Percentiles rank a stretch among this genome's conserved stretches.
These are phyloP conservation scores for Pilatotrama ljubarskyi DNA, from an alignment of 768 basidiomycete species.

Conservation along the genomic window DNA sequence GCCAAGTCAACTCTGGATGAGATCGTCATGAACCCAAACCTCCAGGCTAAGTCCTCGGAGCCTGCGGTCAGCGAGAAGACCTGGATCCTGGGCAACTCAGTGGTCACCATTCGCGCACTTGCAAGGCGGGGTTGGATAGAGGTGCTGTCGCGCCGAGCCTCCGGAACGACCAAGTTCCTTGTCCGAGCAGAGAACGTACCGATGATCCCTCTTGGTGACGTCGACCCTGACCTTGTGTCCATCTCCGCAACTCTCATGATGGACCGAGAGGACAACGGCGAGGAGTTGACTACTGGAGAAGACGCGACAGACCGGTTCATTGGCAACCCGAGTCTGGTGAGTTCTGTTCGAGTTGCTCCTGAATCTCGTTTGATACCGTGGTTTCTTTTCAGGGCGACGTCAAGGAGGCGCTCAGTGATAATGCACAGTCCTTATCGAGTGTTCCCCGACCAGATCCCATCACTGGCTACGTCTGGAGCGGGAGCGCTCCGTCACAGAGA, in stretches of 20 bases:
- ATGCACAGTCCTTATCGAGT: slow-evolving; percentile 13
- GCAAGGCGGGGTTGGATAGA: slow-evolving; percentile 85
- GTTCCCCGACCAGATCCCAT: slow-evolving; percentile 63
- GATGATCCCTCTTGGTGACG: slow-evolving; percentile 80
- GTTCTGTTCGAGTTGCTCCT: background rate
- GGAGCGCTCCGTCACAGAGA: slow-evolving; percentile 82
- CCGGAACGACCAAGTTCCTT: slow-evolving; percentile 83
- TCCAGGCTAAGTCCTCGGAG: slow-evolving; percentile 35
- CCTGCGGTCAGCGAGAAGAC: slow-evolving; percentile 59
- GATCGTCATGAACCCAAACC: slow-evolving; percentile 65
- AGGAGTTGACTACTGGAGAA: background rate
- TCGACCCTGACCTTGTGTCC: slow-evolving; percentile 74
- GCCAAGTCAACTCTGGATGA: slow-evolving; percentile 77
- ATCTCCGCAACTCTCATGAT: slow-evolving; percentile 73
- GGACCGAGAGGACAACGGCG: slow-evolving; percentile 47
- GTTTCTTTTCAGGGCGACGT: slow-evolving; percentile 11
- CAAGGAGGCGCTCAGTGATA: slow-evolving; percentile 9
- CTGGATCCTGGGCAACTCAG: slow-evolving; percentile 84
- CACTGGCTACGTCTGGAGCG: slow-evolving; percentile 87
- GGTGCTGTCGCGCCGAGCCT: slow-evolving; percentile 80
- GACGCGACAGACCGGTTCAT: background rate
- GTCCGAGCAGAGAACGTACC: slow-evolving; percentile 90
- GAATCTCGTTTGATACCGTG: slow-evolving; percentile 20
- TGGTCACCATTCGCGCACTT: slow-evolving; percentile 79
- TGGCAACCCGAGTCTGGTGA: slow-evolving; percentile 14